These are phyloP conservation scores for Trypanosoma cruzi DNA, from an alignment of 208 protist species.

Conservation along the genomic window DNA sequence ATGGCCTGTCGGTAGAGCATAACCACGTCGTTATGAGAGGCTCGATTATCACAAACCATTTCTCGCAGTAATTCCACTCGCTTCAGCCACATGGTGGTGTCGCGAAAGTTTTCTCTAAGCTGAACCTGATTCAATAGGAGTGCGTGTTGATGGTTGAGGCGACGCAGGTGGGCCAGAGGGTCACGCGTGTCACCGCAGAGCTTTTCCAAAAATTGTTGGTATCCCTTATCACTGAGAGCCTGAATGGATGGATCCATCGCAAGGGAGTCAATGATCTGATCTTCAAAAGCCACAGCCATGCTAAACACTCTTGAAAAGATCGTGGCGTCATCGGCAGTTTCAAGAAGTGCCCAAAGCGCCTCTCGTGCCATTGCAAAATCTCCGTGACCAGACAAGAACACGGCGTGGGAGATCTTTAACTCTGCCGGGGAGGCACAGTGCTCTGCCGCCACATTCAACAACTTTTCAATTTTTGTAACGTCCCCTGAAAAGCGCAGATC, in stretches of 20 bases:
- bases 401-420: slow-evolving; percentile 46
- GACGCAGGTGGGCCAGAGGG: slow-evolving; percentile 39
- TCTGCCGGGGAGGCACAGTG: slow-evolving; percentile 57
- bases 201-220: slow-evolving; percentile 35
- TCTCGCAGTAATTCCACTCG: slow-evolving; percentile 72
- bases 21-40: slow-evolving; percentile 36
- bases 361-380: slow-evolving; percentile 45
- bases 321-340: slow-evolving; percentile 46
- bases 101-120: slow-evolving; percentile 45
- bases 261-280: slow-evolving; percentile 77
- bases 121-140: slow-evolving; percentile 72
- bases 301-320: slow-evolving; percentile 53
- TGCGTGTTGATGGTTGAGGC: slow-evolving; percentile 48
- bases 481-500: slow-evolving; percentile 51
- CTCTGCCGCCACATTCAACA: slow-evolving; percentile 43
- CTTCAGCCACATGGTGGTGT: slow-evolving; percentile 74
- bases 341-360: slow-evolving; percentile 44
- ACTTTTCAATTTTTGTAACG: slow-evolving; percentile 34
- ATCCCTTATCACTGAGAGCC: slow-evolving; percentile 29
- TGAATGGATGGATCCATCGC: slow-evolving; percentile 48
- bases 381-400: slow-evolving; percentile 79
- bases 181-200: slow-evolving; percentile 25
- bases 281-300: slow-evolving; percentile 66
- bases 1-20: slow-evolving; percentile 67
- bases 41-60: slow-evolving; percentile 32